Evolutionary conservation across 73 alveolate genomes (phyloP).

Genomic region (Paramecium octaurelia): DNA sequence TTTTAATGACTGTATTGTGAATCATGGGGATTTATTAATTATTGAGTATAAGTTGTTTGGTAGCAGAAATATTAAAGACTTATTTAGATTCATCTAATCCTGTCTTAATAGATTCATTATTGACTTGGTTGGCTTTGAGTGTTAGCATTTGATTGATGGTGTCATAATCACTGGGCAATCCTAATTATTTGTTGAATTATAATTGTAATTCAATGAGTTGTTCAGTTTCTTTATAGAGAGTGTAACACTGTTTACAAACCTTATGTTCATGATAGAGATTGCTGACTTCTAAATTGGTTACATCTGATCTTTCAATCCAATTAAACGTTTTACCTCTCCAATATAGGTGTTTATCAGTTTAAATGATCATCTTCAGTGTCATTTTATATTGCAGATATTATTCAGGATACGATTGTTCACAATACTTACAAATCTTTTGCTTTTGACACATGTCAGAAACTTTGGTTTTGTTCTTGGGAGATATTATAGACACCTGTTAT

Average conservation of each 20-base stretch:
- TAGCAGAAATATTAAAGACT: slow-evolving; percentile 54
- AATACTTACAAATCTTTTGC: slow-evolving; percentile 72
- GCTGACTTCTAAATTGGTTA: slow-evolving; percentile 60
- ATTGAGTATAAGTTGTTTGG: slow-evolving; percentile 31
- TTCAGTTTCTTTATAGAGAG: slow-evolving; percentile 69
- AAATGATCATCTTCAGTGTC: slow-evolving; percentile 80
- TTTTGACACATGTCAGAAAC: slow-evolving; percentile 44
- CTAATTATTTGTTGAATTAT: slow-evolving; percentile 45
- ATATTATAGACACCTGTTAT: not conserved
- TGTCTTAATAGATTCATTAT: slow-evolving; percentile 3
- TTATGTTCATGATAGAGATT: slow-evolving; percentile 73
- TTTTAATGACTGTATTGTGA: slow-evolving; percentile 42
- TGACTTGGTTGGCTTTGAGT: slow-evolving; percentile 42
- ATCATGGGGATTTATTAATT: slow-evolving; percentile 22
- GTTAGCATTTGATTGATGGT: slow-evolving; percentile 46
- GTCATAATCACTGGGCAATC: slow-evolving; percentile 43
- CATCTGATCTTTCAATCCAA: slow-evolving; percentile 75
- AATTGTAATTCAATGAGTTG: slow-evolving; percentile 63
- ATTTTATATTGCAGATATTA: slow-evolving; percentile 67
- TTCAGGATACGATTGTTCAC: slow-evolving; percentile 69
- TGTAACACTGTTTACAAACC: slow-evolving; percentile 70
- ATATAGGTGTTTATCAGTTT: slow-evolving; percentile 76
- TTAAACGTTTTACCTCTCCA: slow-evolving; percentile 62
- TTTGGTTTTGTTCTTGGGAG: not conserved
- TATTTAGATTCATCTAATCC: not conserved